phyloP scores from a whole-genome alignment of 2,329 filamentous ascomycete species.

The Sporothrix mexicana region DNA sequence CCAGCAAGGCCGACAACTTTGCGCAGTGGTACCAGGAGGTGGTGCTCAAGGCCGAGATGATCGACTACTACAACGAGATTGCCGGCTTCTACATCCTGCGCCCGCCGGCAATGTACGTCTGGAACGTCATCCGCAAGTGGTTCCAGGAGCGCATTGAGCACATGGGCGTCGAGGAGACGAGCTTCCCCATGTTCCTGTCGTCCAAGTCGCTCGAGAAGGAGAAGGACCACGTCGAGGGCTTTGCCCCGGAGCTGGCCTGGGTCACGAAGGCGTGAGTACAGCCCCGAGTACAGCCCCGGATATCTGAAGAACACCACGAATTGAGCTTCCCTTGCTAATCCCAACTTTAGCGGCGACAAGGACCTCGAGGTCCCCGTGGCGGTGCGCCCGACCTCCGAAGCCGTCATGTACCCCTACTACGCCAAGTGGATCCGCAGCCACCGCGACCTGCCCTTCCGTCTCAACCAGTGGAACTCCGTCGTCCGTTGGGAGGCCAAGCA shows the following conservation, averaged over 20 bases:
- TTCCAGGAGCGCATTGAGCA: slow-evolving; percentile 79
- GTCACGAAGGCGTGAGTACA: slow-evolving; percentile 75
- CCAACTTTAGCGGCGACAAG: slow-evolving; percentile 88
- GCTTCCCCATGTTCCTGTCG: slow-evolving; percentile 95
- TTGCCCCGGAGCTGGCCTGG: slow-evolving; percentile 90
- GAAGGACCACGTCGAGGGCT: slow-evolving; percentile 98
- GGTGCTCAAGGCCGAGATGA: slow-evolving; percentile 94
- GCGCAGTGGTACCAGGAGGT: slow-evolving; percentile 97
- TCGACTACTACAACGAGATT: slow-evolving; percentile 93
- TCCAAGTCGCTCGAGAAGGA: slow-evolving; percentile 85
- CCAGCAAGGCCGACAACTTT: slow-evolving; percentile 84
- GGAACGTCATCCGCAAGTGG: slow-evolving; percentile 70
- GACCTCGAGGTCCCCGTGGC: slow-evolving; percentile 82
- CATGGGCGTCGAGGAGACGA: slow-evolving; percentile 92
- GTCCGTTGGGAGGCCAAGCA: slow-evolving; percentile 98
- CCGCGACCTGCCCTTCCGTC: slow-evolving; percentile 87
- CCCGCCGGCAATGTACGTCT: slow-evolving; percentile 65
- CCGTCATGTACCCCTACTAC: slow-evolving; percentile 95
- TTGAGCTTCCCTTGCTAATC: too few relatives aligned
- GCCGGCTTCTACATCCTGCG: slow-evolving; percentile 97
- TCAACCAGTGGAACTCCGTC: slow-evolving; percentile 94
- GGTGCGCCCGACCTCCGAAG: slow-evolving; percentile 71
- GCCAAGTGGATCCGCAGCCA: slow-evolving; percentile 97
- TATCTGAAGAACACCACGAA: too few relatives aligned
- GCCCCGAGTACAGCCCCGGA: background rate